Evolutionary conservation across 1,284 basidiomycete genomes (phyloP).

Genomic region (Trametes versicolor): DNA sequence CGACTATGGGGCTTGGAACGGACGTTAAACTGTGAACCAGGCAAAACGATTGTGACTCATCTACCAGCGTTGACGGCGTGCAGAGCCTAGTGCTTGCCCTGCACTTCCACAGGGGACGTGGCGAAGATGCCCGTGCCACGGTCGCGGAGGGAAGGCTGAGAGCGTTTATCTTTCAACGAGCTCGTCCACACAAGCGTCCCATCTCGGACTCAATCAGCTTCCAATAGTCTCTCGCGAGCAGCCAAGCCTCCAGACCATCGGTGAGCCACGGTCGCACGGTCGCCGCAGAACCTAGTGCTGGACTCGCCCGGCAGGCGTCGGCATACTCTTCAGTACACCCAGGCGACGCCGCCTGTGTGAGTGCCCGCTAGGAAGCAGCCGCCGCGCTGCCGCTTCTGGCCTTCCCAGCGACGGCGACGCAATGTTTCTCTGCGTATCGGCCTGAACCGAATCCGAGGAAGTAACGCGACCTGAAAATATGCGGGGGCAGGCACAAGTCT

Average conservation of each 20-base stretch:
- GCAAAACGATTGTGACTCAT: no score
- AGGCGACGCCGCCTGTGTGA: constrained; percentile 3
- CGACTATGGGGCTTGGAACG: no score
- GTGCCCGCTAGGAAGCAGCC: constrained; percentile 8
- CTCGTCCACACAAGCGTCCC: background rate
- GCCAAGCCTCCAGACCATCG: background rate
- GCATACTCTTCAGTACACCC: constrained; percentile 13
- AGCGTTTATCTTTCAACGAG: background rate
- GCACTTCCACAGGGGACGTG: no score
- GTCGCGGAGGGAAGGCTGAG: no score
- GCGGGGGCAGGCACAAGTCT: background rate
- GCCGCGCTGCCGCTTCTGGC: constrained; percentile 1
- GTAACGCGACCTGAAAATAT: no score
- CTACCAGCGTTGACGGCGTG: no score
- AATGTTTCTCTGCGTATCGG: background rate
- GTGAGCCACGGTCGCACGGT: background rate
- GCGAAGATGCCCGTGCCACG: no score
- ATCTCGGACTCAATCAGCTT: background rate
- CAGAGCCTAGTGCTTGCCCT: no score
- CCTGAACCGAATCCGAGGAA: background rate
- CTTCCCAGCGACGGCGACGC: background rate
- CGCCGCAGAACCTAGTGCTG: background rate
- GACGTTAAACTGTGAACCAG: no score
- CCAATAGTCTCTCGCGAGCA: background rate
- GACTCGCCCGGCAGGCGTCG: constrained; percentile 6